Evolutionary conservation across 208 protist species (phyloP).

Genomic region (Dictyostelium gargantuum): DNA sequence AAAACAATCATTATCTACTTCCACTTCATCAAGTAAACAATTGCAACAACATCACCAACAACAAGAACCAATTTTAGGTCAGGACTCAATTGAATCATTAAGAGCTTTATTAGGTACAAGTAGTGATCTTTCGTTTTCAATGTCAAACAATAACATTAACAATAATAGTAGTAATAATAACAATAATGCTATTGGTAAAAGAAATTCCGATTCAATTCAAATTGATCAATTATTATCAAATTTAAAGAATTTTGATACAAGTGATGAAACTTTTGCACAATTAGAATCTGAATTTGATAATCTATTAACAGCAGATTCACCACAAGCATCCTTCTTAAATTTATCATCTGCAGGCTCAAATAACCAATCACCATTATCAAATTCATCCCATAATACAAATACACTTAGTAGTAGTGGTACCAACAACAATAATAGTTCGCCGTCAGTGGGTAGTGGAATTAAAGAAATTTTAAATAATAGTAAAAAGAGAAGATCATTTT

Average conservation of each 20-base stretch:
- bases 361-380: neutral
- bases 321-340: neutral
- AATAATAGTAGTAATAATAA: neutral
- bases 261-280: neutral
- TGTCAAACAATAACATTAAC: neutral
- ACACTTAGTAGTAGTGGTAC: neutral
- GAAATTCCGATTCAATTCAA: neutral
- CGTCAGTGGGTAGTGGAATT: neutral
- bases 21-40: neutral
- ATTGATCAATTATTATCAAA: constrained; percentile 43
- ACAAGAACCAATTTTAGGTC: neutral
- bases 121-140: neutral
- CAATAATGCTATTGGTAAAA: neutral
- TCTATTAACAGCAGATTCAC: neutral
- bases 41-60: neutral
- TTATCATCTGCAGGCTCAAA: neutral
- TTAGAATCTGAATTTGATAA: constrained; percentile 2
- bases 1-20: neutral
- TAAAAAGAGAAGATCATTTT: constrained; percentile 26
- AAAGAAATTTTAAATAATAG: neutral
- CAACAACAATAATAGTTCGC: neutral
- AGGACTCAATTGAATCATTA: constrained; percentile 7
- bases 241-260: neutral
- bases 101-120: neutral
- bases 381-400: neutral